Evolutionary conservation across 139 green algal species (phyloP).

Genomic region (Volvox reticuliferus): DNA sequence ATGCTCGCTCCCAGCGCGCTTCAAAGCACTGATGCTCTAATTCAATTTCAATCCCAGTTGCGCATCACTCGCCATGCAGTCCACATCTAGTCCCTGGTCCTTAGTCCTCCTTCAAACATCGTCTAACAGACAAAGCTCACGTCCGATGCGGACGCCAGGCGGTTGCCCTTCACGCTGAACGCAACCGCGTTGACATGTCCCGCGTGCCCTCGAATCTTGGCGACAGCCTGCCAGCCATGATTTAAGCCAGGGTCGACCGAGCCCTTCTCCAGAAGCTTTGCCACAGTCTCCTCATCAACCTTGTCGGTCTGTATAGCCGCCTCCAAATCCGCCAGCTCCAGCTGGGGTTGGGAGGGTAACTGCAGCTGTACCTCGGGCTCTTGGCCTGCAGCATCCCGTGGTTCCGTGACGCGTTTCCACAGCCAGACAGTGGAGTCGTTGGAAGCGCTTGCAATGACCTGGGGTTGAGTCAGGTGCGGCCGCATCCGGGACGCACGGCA

Average conservation of each 20-base stretch:
- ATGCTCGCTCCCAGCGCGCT: too few species aligned
- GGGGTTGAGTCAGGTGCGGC: not conserved
- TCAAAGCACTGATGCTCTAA: too few species aligned
- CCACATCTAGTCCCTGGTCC: not conserved
- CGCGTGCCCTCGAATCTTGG: conserved; percentile 31
- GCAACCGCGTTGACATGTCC: conserved; percentile 26
- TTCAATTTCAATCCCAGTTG: too few species aligned
- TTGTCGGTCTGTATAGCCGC: not conserved
- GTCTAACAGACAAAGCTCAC: not conserved
- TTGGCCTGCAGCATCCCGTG: not conserved
- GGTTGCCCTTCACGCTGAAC: conserved; percentile 33
- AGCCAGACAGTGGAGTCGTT: conserved; percentile 40
- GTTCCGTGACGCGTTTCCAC: not conserved
- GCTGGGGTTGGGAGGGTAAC: not conserved
- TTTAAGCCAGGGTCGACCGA: not conserved
- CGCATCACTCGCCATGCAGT: too few species aligned
- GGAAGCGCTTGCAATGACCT: conserved; percentile 21
- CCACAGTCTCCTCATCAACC: not conserved
- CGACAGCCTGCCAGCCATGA: not conserved
- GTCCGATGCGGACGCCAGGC: conserved; percentile 14
- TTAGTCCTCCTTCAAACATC: not conserved
- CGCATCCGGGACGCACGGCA: too few species aligned
- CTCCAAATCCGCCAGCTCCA: not conserved
- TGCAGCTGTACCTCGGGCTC: not conserved
- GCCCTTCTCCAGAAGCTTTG: not conserved